These are phyloP conservation scores for Saccharomycopsis sp. DNA, from an alignment of 805 yeast species.

Conservation along the genomic window DNA sequence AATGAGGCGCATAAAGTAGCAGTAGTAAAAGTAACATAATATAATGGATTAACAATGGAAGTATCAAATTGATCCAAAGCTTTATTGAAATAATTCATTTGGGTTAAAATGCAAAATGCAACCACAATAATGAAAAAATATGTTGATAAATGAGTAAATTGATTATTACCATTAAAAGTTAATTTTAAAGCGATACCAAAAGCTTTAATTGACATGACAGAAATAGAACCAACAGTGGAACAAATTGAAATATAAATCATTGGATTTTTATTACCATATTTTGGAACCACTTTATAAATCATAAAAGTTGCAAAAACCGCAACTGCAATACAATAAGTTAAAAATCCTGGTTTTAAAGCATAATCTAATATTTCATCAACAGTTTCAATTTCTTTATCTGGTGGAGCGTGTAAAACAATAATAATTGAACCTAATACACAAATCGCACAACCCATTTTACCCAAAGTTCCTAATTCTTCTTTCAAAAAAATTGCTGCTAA, in stretches of 20 bases:
- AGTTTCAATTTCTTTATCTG: constrained; percentile 81
- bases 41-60: constrained; percentile 81
- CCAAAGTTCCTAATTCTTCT: constrained; percentile 80
- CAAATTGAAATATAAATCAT: constrained; percentile 86
- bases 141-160: constrained; percentile 75
- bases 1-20: constrained; percentile 81
- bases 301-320: constrained; percentile 58
- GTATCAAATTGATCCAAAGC: constrained; percentile 91
- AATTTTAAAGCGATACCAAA: constrained; percentile 86
- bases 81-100: constrained; percentile 89
- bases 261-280: constrained; percentile 70
- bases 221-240: constrained; percentile 80
- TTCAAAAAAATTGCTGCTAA: constrained; percentile 75
- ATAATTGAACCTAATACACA: constrained; percentile 82
- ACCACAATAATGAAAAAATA: constrained; percentile 74
- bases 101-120: constrained; percentile 72
- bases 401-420: constrained; percentile 86
- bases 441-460: constrained; percentile 88
- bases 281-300: constrained; percentile 78
- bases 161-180: constrained; percentile 77
- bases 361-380: constrained; percentile 79
- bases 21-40: constrained; percentile 86
- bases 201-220: constrained; percentile 87
- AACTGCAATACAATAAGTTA: constrained; percentile 56
- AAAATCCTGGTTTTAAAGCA: constrained; percentile 69